Base-by-base conservation (phyloP, 768 basidiomycete species). In the Boletales sp. region DNA sequence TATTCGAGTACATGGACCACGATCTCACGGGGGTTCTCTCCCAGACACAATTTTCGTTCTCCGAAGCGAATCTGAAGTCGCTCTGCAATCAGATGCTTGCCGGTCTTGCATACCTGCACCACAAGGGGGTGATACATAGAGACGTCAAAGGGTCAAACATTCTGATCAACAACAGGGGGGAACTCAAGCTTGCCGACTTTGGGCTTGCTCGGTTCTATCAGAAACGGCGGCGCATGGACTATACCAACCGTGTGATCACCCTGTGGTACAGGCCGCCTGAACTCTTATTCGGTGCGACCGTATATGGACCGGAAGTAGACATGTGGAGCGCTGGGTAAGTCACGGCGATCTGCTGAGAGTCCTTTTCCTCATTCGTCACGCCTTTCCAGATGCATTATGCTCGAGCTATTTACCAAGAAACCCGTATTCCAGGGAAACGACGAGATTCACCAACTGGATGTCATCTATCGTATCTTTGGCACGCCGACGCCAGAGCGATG, bases 111-210 rank as follows among this genome's bases (percentile, higher is more conserved):
- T 98, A 98, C 69, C 82, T 99, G 30, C 97, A 99, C 66, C 88
- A 87, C 67, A 91, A 93, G 63, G 89, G 90, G 5, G 91, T 99
- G 54, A 90, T 99, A 48, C 97, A 99, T 67, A 86, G 97, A 17
- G 97, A 99, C 69, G 93, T 99, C 71, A 99, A 99, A 68, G 95
- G 97, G 17, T 97, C 94, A 6, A 99, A 99, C 64, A 99, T 99
- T 61, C 74, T 99, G 21, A 75, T 99, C 52, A 93, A 91, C 60
- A 88, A 89, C 47, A 78, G 77, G 41, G 97, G 97, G 7, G 91
- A 95, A 68, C 78, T 99, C 51, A 98, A 98, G 71, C 79, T 99
- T 15, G 97, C 82, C 9, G 97, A 99, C 71, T 99, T 99, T 68
- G 97, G 97, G 38, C 79, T 99, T 14, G 97, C 97, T 8, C 81